phyloP scores from a whole-genome alignment of 1,284 basidiomycete species.

The Leccinum solheimii region DNA sequence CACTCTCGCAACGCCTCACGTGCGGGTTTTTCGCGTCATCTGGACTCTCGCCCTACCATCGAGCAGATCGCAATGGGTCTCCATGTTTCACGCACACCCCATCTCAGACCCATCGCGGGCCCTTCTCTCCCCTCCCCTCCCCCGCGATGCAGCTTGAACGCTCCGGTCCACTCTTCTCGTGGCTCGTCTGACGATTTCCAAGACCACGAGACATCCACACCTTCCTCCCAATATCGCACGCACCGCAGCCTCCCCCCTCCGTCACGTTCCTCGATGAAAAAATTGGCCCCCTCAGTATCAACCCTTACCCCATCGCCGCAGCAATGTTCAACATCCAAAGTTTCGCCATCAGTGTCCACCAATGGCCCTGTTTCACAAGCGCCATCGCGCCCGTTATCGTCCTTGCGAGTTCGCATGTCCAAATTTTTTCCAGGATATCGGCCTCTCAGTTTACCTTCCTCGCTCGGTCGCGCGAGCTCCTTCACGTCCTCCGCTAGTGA shows the following conservation, averaged over 20 bases:
- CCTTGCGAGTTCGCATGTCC: slow-evolving; percentile 50
- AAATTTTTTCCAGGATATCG: slow-evolving; percentile 48
- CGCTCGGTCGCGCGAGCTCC: slow-evolving; percentile 36
- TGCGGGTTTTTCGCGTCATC: slow-evolving; percentile 42
- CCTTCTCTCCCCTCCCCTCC: slow-evolving; percentile 22
- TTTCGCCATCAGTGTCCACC: slow-evolving; percentile 52
- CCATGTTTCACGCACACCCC: slow-evolving; percentile 70
- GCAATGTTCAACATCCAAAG: slow-evolving; percentile 35
- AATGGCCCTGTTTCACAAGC: slow-evolving; percentile 39
- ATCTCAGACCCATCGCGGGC: slow-evolving; percentile 45
- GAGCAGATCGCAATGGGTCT: slow-evolving; percentile 77
- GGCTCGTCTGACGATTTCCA: slow-evolving; percentile 17
- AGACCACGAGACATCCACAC: slow-evolving; percentile 28
- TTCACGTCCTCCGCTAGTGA: slow-evolving; percentile 41
- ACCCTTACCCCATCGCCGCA: slow-evolving; percentile 40
- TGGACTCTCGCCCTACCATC: slow-evolving; percentile 58
- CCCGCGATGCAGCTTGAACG: slow-evolving; percentile 21
- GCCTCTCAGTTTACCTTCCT: slow-evolving; percentile 40
- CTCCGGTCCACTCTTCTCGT: slow-evolving; percentile 5
- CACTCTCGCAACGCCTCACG: slow-evolving; percentile 28
- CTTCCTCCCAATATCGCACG: slow-evolving; percentile 31
- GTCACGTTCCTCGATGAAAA: slow-evolving; percentile 63
- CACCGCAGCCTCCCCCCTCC: slow-evolving; percentile 46
- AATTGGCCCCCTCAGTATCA: slow-evolving; percentile 35
- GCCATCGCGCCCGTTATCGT: slow-evolving; percentile 40